Evolutionary conservation across 2,329 filamentous ascomycete genomes (phyloP).

Genomic region (Aspergillus flavus): DNA sequence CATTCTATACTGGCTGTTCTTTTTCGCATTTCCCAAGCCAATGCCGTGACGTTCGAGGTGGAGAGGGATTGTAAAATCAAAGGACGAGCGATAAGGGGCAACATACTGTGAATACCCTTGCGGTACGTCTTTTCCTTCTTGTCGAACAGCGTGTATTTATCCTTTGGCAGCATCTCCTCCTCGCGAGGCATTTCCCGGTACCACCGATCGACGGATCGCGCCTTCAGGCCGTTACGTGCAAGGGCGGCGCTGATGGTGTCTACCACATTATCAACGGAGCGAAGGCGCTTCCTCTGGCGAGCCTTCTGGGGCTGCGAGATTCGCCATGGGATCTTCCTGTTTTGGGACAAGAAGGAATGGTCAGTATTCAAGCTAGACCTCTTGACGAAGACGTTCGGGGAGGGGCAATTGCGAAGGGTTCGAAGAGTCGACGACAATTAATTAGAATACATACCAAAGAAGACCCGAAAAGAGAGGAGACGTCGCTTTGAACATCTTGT

Average conservation of each 20-base stretch:
- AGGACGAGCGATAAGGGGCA: background rate
- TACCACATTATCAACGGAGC: conserved; percentile 84
- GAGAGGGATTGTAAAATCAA: background rate
- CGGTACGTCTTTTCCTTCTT: conserved; percentile 93
- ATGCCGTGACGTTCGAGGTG: background rate
- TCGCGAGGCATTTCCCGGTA: conserved; percentile 95
- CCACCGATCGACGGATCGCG: conserved; percentile 83
- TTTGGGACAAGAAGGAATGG: conserved; percentile 25
- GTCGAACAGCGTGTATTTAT: conserved; percentile 99
- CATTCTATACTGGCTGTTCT: background rate
- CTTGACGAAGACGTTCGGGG: conserved; percentile 12
- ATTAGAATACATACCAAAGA: conserved; percentile 64
- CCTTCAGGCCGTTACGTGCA: conserved; percentile 67
- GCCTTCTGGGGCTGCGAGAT: conserved; percentile 89
- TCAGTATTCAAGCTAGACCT: conserved; percentile 14
- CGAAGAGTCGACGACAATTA: background rate
- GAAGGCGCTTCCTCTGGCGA: conserved; percentile 79
- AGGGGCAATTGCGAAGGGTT: background rate
- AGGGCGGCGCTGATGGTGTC: conserved; percentile 79
- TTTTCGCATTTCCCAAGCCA: background rate
- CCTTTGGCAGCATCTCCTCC: conserved; percentile 89
- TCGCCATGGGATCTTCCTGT: conserved; percentile 94
- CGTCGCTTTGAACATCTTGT: conserved; percentile 79
- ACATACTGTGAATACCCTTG: conserved; percentile 91
- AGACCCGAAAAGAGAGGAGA: conserved; percentile 77